phyloP scores from a whole-genome alignment of 179 eudicot genomes.

The Spinacia oleracea region DNA sequence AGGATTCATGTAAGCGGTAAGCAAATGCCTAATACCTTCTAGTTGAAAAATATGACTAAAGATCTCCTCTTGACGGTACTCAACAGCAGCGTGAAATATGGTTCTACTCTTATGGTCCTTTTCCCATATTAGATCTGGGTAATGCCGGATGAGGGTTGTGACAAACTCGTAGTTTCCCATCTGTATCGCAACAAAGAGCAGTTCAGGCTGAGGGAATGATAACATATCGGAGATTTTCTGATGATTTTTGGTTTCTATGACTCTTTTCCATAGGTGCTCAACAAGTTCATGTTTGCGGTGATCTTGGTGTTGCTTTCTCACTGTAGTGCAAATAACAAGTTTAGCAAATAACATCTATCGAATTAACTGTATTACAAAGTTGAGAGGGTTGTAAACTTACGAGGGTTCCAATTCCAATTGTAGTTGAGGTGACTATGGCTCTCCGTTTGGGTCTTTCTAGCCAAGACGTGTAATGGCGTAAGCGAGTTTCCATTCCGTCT shows the following conservation, averaged over 20 bases:
- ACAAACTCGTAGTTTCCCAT: slow-evolving; percentile 26
- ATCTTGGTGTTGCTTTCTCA: not conserved
- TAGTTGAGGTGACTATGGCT: not conserved
- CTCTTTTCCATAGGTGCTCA: slow-evolving; percentile 22
- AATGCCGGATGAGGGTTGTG: slow-evolving; percentile 15
- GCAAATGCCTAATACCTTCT: slow-evolving; percentile 23
- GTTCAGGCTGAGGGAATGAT: slow-evolving; percentile 2
- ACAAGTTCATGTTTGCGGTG: not conserved
- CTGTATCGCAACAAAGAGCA: slow-evolving; percentile 21
- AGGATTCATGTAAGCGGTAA: slow-evolving; percentile 11
- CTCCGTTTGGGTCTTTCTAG: not conserved
- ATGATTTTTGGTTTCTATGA: slow-evolving; percentile 6
- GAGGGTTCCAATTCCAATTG: not conserved
- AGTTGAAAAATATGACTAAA: slow-evolving; percentile 23
- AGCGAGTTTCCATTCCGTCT: not conserved
- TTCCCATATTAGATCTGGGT: slow-evolving; percentile 31
- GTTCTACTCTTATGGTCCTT: slow-evolving; percentile 14
- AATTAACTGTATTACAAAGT: no score
- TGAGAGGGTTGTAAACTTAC: not conserved
- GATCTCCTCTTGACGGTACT: slow-evolving; percentile 27
- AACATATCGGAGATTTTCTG: slow-evolving; percentile 4
- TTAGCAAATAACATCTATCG: no score
- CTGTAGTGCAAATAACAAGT: no score
- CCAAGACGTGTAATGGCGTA: not conserved
- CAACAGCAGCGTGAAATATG: slow-evolving; percentile 34